A percentile compares a stretch with the other conserved stretches of the same genome.
These are phyloP conservation scores for Cladorrhinum sp. DNA, from an alignment of 2,329 filamentous ascomycete species.

Conservation along the genomic window DNA sequence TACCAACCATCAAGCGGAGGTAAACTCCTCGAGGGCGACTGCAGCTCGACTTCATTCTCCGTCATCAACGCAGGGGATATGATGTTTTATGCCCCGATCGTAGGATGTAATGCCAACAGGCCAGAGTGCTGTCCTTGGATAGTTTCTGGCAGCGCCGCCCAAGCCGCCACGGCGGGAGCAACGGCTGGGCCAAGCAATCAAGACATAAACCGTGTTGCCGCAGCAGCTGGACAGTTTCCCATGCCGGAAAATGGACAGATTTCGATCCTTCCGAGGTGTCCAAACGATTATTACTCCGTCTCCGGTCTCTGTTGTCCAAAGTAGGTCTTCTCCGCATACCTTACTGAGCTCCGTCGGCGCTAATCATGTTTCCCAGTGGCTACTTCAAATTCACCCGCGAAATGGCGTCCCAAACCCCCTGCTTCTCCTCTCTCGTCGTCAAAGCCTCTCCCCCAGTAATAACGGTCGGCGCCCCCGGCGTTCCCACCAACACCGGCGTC, in stretches of 20 bases:
- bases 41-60: constrained; percentile 27
- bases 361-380: constrained; percentile 16
- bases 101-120: constrained; percentile 28
- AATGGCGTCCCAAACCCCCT: constrained; percentile 30
- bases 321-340: constrained; percentile 11
- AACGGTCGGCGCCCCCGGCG: constrained; percentile 21
- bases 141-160: constrained; percentile 17
- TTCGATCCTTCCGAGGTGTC: constrained; percentile 21
- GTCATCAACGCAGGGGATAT: constrained; percentile 26
- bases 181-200: neutral
- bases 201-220: constrained; percentile 8
- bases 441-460: constrained; percentile 24
- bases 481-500: constrained; percentile 18
- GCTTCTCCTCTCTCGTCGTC: constrained; percentile 28
- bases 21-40: constrained; percentile 25
- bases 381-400: constrained; percentile 31
- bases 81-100: constrained; percentile 27
- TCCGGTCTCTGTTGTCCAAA: constrained; percentile 30
- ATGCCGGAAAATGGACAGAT: constrained; percentile 18
- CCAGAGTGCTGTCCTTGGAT: constrained; percentile 31
- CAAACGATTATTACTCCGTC: constrained; percentile 30
- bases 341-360: neutral
- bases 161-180: neutral
- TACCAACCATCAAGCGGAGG: constrained; percentile 22
- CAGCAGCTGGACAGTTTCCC: constrained; percentile 18